A percentile compares a stretch with the other conserved stretches of the same genome.
These are phyloP conservation scores for Macrocybe gigantea DNA, from an alignment of 768 basidiomycete genomes.

Conservation along the genomic window DNA sequence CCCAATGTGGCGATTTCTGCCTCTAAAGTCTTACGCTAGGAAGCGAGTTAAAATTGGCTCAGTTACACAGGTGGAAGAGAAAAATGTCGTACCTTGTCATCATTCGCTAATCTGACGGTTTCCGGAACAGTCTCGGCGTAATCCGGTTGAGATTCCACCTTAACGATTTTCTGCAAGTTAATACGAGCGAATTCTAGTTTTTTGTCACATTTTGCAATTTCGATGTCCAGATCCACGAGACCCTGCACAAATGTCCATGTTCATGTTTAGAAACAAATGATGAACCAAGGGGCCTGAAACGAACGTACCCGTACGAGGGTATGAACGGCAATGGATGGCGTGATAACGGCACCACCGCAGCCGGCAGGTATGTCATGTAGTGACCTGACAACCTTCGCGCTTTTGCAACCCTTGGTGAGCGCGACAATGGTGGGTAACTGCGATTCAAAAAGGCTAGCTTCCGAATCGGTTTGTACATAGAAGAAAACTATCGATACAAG, in stretches of 20 bases:
- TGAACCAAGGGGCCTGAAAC: not conserved
- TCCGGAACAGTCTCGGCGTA: slow-evolving; percentile 79
- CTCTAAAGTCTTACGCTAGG: slow-evolving; percentile 68
- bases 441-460: slow-evolving; percentile 61
- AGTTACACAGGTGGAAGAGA: not conserved
- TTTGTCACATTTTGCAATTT: slow-evolving; percentile 88
- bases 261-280: not conserved
- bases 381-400: slow-evolving; percentile 59
- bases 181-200: slow-evolving; percentile 70
- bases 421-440: slow-evolving; percentile 73
- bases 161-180: slow-evolving; percentile 71
- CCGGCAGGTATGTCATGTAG: slow-evolving; percentile 75
- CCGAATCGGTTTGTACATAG: slow-evolving; percentile 56
- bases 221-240: slow-evolving; percentile 81
- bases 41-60: not conserved
- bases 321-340: slow-evolving; percentile 68
- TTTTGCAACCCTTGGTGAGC: slow-evolving; percentile 86
- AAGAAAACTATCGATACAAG: slow-evolving; percentile 57
- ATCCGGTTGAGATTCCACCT: slow-evolving; percentile 65
- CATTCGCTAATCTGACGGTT: slow-evolving; percentile 66
- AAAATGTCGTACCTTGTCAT: slow-evolving; percentile 67
- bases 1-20: slow-evolving; percentile 74
- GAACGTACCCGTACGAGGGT: slow-evolving; percentile 75
- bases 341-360: slow-evolving; percentile 81
- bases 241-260: slow-evolving; percentile 44